Evolutionary conservation across 2,329 filamentous ascomycete genomes (phyloP), one percentile per base, ranked within the genome.

Genomic region (Fusarium ambrosium): DNA sequence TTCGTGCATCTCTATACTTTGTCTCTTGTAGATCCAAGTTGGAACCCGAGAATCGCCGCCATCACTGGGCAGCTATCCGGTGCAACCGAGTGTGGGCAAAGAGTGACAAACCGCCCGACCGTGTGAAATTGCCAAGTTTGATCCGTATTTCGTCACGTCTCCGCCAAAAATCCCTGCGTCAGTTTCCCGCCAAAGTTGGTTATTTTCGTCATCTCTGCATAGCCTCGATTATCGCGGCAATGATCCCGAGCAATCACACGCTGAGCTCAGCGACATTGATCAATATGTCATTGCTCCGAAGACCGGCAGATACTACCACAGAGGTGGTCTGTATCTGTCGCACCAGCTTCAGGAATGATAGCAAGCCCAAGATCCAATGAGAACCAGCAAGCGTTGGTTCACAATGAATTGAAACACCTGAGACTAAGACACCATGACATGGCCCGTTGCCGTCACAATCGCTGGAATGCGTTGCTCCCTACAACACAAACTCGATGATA

Each of bases 401-500:
- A 71, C 66, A 29, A 36, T 60, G 53, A 32, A 41, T 55, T 53
- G 20, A 61, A 56, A 27, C 27, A 36, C 24, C 48, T 45, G 39
- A 75, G 48, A 66, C 72, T 68, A 69, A 78, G 75, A 78, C 77
- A 78, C 41, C 67, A 72, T 70, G 65, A 61, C 65, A 66, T 68
- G 55, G 59, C 43, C 51, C 51, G 74, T 78, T 79, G 77, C 59
- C 65, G 59, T 64, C 59, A 45, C 66, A 58, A 73, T 76, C 59
- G 13, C 69, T 79, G 81, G 81, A 82, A 83, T 82, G 81, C 69
- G 78, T 81, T 80, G 78, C 80, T 81, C 79, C 77, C 53, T 70
- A 68, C 77, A 71, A 81, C 80, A 45, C 32, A 37, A 55, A 63
- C 48, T 29, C 36, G 48, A 51, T 62, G 59, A 39, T 48, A 64